Evolutionary conservation across 768 basidiomycete species (phyloP).

Genomic region (Hericium rajendrae): DNA sequence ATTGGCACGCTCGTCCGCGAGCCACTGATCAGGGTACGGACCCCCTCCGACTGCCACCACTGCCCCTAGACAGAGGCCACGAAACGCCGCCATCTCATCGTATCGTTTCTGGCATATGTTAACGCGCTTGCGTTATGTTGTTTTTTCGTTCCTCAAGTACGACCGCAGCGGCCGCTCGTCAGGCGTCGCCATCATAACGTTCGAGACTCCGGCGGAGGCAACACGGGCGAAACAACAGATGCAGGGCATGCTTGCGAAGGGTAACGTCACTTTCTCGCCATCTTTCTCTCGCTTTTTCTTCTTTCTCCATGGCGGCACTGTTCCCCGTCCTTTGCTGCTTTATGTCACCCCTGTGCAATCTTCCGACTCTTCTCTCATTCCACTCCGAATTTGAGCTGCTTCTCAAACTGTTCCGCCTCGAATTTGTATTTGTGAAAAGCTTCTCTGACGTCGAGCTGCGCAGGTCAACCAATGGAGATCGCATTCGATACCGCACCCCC

Average conservation of each 20-base stretch:
- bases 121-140: conserved; percentile 13
- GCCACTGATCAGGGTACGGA: conserved; percentile 91
- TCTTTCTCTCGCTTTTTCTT: conserved; percentile 1
- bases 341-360: too few species aligned
- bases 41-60: conserved; percentile 32
- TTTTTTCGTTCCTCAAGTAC: conserved; percentile 55
- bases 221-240: conserved; percentile 76
- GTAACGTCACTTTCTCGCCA: conserved; percentile 29
- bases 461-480: conserved; percentile 75
- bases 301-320: background rate
- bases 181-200: conserved; percentile 72
- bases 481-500: conserved; percentile 41
- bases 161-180: conserved; percentile 91
- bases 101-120: conserved; percentile 24
- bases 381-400: too few species aligned
- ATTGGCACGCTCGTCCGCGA: conserved; percentile 89
- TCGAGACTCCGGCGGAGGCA: conserved; percentile 72
- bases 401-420: too few species aligned
- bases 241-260: conserved; percentile 82
- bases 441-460: background rate
- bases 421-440: too few species aligned
- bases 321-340: too few species aligned
- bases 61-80: conserved; percentile 46
- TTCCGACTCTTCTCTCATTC: too few species aligned
- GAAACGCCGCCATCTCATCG: conserved; percentile 32